Conservation (phyloP, 1,284 basidiomycete species). For the Coniferiporia weirii region DNA sequence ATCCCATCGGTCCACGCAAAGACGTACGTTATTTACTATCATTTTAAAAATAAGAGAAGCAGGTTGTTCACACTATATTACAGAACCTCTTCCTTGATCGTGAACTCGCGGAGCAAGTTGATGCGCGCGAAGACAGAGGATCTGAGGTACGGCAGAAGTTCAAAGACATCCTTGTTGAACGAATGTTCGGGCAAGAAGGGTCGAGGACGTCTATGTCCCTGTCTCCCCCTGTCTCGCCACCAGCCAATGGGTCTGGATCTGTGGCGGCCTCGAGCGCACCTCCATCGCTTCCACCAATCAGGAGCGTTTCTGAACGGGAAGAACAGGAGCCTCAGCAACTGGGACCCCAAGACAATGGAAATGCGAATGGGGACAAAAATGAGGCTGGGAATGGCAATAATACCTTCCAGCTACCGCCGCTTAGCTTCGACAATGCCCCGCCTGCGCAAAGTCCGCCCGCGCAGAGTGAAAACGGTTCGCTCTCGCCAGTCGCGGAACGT, state of each 20-base stretch:
- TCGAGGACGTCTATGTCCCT: slow-evolving; percentile 10
- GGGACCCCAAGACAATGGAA: background rate
- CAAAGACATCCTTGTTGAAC: slow-evolving; percentile 57
- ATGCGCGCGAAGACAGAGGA: slow-evolving; percentile 76
- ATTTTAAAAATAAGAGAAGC: background rate
- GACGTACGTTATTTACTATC: slow-evolving; percentile 47
- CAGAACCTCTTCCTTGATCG: slow-evolving; percentile 87
- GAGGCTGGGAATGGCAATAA: background rate
- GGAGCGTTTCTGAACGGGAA: slow-evolving; percentile 16
- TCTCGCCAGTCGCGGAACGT: slow-evolving; percentile 20
- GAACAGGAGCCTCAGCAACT: slow-evolving; percentile 1
- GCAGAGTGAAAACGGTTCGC: slow-evolving; percentile 22
- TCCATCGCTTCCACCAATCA: slow-evolving; percentile 16
- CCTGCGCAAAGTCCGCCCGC: slow-evolving; percentile 24
- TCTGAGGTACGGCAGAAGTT: slow-evolving; percentile 62
- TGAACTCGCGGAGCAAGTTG: slow-evolving; percentile 73
- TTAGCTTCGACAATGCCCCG: slow-evolving; percentile 29
- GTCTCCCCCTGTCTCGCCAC: background rate
- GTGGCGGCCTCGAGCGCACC: background rate
- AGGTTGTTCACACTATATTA: background rate
- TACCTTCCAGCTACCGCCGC: slow-evolving; percentile 30
- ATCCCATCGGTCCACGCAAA: slow-evolving; percentile 69
- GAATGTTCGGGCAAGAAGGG: slow-evolving; percentile 45
- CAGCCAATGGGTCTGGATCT: slow-evolving; percentile 2
- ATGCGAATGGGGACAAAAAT: background rate